Percentiles rank a stretch among this genome's conserved stretches.
These are phyloP conservation scores for Annulohypoxylon stygium DNA, from an alignment of 495 filamentous ascomycete species.

Conservation along the genomic window DNA sequence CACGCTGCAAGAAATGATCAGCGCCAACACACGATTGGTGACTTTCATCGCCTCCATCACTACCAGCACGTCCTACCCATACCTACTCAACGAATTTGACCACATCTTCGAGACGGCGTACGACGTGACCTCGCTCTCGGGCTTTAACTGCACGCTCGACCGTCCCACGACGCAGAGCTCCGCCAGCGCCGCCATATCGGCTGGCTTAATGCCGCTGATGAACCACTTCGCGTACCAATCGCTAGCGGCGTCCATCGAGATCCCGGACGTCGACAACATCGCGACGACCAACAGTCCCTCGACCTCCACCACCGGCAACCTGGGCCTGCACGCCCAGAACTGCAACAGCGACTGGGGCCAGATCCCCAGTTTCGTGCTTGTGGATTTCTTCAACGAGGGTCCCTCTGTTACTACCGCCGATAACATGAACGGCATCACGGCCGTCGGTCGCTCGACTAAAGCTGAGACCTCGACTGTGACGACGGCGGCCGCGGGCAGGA, in stretches of 20 bases:
- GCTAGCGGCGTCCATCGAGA: conserved; percentile 66
- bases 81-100: conserved; percentile 77
- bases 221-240: conserved; percentile 79
- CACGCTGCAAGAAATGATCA: conserved; percentile 72
- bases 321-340: conserved; percentile 67
- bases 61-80: conserved; percentile 62
- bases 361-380: conserved; percentile 71
- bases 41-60: conserved; percentile 72
- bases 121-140: conserved; percentile 65
- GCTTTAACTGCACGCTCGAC: conserved; percentile 73
- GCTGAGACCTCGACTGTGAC: conserved; percentile 20
- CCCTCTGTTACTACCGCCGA: conserved; percentile 69
- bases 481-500: conserved; percentile 21
- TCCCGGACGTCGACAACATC: conserved; percentile 69
- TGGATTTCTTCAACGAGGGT: conserved; percentile 77
- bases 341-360: conserved; percentile 68
- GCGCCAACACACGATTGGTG: conserved; percentile 69
- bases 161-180: conserved; percentile 64
- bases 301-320: conserved; percentile 63
- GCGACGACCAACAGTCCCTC: conserved; percentile 66
- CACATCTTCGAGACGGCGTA: conserved; percentile 80
- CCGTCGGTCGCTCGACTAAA: conserved; percentile 51
- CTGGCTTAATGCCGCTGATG: conserved; percentile 68
- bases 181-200: conserved; percentile 59
- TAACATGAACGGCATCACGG: conserved; percentile 67